phyloP scores from a whole-genome alignment of 2,329 filamentous ascomycete species.

The Colletotrichum cuscutae region DNA sequence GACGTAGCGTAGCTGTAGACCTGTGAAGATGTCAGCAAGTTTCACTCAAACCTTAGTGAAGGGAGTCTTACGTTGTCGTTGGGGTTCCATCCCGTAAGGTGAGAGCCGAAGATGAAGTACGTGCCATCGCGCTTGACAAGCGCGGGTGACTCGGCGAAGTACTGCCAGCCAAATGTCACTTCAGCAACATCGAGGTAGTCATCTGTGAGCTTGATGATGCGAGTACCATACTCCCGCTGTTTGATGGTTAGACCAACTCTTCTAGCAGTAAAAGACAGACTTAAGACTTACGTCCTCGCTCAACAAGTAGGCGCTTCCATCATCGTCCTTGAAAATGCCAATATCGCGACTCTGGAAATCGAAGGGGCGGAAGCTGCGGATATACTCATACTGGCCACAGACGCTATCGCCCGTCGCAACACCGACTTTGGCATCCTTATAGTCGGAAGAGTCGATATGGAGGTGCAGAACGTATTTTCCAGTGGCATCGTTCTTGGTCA shows the following conservation, averaged over 20 bases:
- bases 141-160: conserved; percentile 70
- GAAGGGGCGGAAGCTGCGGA: conserved; percentile 47
- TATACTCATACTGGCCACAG: conserved; percentile 65
- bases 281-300: conserved; percentile 65
- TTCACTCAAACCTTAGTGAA: rapidly evolving
- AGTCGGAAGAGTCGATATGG: conserved; percentile 72
- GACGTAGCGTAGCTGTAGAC: conserved; percentile 67
- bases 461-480: conserved; percentile 75
- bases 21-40: conserved; percentile 28
- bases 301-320: conserved; percentile 69
- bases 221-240: conserved; percentile 39
- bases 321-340: conserved; percentile 70
- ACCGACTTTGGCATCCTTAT: conserved; percentile 72
- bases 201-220: conserved; percentile 65
- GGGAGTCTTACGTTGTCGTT: conserved; percentile 66
- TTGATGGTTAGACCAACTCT: neutral
- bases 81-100: conserved; percentile 65
- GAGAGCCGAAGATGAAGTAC: conserved; percentile 74
- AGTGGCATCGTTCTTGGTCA: conserved; percentile 74
- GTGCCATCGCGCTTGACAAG: conserved; percentile 68
- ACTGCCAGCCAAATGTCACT: conserved; percentile 61
- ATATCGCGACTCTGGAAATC: conserved; percentile 62
- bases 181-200: conserved; percentile 65
- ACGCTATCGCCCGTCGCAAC: conserved; percentile 69
- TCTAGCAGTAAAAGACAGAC: neutral